phyloP scores from a whole-genome alignment of 140 eudicot genomes.

The Flaveria floridana region DNA sequence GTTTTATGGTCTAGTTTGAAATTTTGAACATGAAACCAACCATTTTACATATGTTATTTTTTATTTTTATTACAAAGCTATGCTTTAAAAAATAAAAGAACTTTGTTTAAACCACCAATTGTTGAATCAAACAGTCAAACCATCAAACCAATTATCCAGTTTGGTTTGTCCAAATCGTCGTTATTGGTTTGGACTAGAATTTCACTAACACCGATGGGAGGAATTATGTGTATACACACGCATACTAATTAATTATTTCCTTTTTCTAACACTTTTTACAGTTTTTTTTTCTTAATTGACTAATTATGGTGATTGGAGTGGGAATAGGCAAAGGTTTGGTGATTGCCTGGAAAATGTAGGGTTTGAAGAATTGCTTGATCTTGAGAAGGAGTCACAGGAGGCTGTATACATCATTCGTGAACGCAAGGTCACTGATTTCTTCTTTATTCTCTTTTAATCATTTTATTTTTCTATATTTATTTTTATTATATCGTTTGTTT shows the following conservation, averaged over 20 bases:
- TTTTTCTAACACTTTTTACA: not conserved
- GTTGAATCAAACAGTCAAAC: not conserved
- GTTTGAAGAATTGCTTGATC: slow-evolving; percentile 51
- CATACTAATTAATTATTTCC: not conserved
- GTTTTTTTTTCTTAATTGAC: not conserved
- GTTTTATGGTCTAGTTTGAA: not conserved
- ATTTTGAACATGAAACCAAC: not conserved
- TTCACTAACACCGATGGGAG: not conserved
- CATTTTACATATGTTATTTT: no score
- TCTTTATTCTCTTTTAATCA: not conserved
- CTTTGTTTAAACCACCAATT: no score
- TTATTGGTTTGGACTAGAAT: not conserved
- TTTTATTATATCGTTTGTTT: not conserved
- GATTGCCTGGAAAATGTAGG: slow-evolving; percentile 62
- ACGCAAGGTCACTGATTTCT: slow-evolving; percentile 48
- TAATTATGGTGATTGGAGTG: slow-evolving; percentile 19
- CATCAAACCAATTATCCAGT: not conserved
- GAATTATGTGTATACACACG: not conserved
- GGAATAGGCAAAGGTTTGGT: slow-evolving; percentile 75
- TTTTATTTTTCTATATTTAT: not conserved
- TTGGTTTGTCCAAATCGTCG: not conserved
- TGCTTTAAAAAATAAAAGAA: not conserved
- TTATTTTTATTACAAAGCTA: no score
- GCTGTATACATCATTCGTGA: slow-evolving; percentile 60
- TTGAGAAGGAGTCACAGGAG: slow-evolving; percentile 64